Evolutionary conservation across 1,284 basidiomycete genomes (phyloP).

Genomic region (Cystobasidium slooffiae): DNA sequence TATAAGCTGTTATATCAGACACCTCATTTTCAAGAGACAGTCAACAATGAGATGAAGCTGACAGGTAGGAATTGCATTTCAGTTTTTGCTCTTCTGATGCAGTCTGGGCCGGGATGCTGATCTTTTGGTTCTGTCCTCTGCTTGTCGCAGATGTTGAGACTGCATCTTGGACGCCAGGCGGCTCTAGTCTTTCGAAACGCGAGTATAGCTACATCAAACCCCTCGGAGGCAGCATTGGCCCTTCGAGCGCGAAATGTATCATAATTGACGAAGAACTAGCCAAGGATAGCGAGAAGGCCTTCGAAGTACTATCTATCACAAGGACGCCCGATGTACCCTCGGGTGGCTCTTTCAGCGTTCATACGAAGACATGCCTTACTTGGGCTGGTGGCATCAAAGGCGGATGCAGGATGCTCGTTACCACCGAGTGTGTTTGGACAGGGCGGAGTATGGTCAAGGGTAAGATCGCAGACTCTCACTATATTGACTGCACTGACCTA

Average conservation of each 20-base stretch:
- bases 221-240: slow-evolving; percentile 35
- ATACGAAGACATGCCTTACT: slow-evolving; percentile 90
- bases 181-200: slow-evolving; percentile 57
- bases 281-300: slow-evolving; percentile 82
- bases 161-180: slow-evolving; percentile 59
- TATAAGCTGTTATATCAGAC: slow-evolving; percentile 38
- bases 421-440: slow-evolving; percentile 92
- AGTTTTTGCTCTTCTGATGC: not conserved
- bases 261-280: slow-evolving; percentile 77
- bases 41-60: slow-evolving; percentile 77
- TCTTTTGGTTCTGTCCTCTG: not conserved
- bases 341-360: slow-evolving; percentile 87
- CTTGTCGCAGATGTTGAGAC: not conserved
- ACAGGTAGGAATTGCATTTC: slow-evolving; percentile 63
- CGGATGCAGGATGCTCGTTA: slow-evolving; percentile 80
- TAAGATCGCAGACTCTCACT: not conserved
- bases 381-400: slow-evolving; percentile 75
- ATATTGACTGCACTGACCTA: not conserved
- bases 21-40: slow-evolving; percentile 21
- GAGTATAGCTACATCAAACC: slow-evolving; percentile 29
- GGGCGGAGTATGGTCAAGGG: slow-evolving; percentile 93
- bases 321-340: slow-evolving; percentile 92
- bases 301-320: slow-evolving; percentile 79
- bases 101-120: not conserved
- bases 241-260: slow-evolving; percentile 83